Conservation (phyloP, 2,329 filamentous ascomycete genomes). For the Trichoderma atrobrunneum region DNA sequence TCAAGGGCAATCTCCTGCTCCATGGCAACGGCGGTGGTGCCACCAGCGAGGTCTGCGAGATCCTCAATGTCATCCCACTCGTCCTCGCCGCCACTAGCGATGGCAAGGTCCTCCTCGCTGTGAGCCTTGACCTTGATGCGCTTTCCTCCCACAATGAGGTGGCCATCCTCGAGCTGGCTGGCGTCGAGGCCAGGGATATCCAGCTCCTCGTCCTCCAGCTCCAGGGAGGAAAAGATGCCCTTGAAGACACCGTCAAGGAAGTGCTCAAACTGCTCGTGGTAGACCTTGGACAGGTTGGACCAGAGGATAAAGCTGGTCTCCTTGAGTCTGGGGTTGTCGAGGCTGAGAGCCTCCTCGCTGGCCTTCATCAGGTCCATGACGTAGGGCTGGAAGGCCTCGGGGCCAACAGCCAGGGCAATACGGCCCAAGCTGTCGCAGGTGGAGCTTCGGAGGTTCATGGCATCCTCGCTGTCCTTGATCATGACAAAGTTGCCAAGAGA, state of each 20-base stretch:
- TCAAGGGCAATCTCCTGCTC: conserved; percentile 98
- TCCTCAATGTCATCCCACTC: conserved; percentile 66
- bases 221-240: conserved; percentile 77
- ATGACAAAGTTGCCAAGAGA: conserved; percentile 79
- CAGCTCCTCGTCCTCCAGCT: conserved; percentile 84
- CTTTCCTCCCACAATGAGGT: conserved; percentile 76
- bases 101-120: conserved; percentile 54
- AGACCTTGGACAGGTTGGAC: conserved; percentile 92
- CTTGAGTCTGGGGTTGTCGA: conserved; percentile 86
- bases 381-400: conserved; percentile 84
- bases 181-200: conserved; percentile 63
- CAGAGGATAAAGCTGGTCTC: conserved; percentile 98
- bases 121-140: conserved; percentile 73
- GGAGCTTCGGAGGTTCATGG: conserved; percentile 83
- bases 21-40: conserved; percentile 83
- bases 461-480: conserved; percentile 85
- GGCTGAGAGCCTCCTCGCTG: conserved; percentile 83
- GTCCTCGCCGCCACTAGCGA: conserved; percentile 54
- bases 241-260: conserved; percentile 77
- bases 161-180: conserved; percentile 66
- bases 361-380: conserved; percentile 87
- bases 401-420: conserved; percentile 84
- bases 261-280: conserved; percentile 76
- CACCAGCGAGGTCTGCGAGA: conserved; percentile 72
- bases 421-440: conserved; percentile 92